phyloP scores from a whole-genome alignment of 768 basidiomycete species.

The Chalciporus pseudorubinellus region DNA sequence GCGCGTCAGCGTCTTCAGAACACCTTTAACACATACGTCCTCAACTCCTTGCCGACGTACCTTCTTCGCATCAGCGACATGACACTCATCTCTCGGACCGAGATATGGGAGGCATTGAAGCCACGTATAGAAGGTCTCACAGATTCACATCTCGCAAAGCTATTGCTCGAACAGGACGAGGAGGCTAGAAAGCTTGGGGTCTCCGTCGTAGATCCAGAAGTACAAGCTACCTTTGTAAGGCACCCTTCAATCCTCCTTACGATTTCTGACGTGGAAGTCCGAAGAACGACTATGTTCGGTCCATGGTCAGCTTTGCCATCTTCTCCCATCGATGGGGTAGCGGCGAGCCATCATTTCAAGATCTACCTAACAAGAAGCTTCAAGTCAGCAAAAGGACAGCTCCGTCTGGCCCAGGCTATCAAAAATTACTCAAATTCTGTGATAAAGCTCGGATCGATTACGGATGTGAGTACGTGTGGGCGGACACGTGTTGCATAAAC shows the following conservation, averaged over 20 bases:
- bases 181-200: constrained; percentile 21
- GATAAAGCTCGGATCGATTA: constrained; percentile 26
- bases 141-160: constrained; percentile 22
- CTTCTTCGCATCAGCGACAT: constrained; percentile 23
- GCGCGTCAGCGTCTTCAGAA: constrained; percentile 19
- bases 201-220: constrained; percentile 20
- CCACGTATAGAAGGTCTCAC: constrained; percentile 19
- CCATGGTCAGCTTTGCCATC: constrained; percentile 23
- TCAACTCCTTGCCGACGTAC: constrained; percentile 25
- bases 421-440: constrained; percentile 27
- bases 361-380: constrained; percentile 15
- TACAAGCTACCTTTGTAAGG: constrained; percentile 21
- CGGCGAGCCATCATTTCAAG: constrained; percentile 21
- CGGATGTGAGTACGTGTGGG: constrained; percentile 27
- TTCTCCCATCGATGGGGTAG: constrained; percentile 30
- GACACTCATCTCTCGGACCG: constrained; percentile 19
- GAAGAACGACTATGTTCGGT: constrained; percentile 17
- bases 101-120: constrained; percentile 20
- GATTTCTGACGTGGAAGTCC: constrained; percentile 1
- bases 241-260: background rate
- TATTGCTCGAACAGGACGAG: constrained; percentile 25
- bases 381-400: constrained; percentile 13
- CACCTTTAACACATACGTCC: constrained; percentile 25
- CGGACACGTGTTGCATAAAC: constrained; percentile 29
- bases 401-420: constrained; percentile 22